These are phyloP conservation scores for Fraxinus sp. DNA, from an alignment of 305 asterid species.

Conservation along the genomic window DNA sequence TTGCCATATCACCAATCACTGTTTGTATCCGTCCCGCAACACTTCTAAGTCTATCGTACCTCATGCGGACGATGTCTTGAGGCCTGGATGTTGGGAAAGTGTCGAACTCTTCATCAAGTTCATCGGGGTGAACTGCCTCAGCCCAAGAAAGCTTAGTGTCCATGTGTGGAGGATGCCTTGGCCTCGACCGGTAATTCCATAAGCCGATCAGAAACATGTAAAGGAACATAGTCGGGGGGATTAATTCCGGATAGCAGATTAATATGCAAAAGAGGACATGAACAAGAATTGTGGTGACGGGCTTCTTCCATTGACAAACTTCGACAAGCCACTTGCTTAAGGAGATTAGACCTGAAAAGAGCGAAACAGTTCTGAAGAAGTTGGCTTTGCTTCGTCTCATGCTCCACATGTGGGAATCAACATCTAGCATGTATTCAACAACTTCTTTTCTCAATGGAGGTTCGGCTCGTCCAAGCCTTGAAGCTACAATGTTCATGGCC, in stretches of 20 bases:
- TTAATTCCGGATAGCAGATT: slow-evolving; percentile 48
- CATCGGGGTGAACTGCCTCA: slow-evolving; percentile 44
- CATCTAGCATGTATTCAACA: slow-evolving; percentile 62
- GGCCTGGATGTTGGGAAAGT: slow-evolving; percentile 46
- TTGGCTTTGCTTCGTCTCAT: slow-evolving; percentile 69
- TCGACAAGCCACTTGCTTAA: slow-evolving; percentile 47
- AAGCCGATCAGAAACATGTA: slow-evolving; percentile 49
- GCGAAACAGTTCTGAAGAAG: slow-evolving; percentile 46
- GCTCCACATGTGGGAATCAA: slow-evolving; percentile 68
- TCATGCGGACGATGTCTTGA: slow-evolving; percentile 35
- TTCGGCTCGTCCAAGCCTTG: slow-evolving; percentile 55
- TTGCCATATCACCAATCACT: slow-evolving; percentile 36
- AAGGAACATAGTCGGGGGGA: slow-evolving; percentile 48
- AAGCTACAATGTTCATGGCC: slow-evolving; percentile 56
- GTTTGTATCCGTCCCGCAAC: slow-evolving; percentile 38
- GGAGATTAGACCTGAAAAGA: slow-evolving; percentile 43
- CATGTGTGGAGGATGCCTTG: slow-evolving; percentile 60
- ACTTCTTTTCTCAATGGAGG: slow-evolving; percentile 59
- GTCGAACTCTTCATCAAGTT: slow-evolving; percentile 62
- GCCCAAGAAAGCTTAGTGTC: slow-evolving; percentile 59
- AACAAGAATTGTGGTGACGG: slow-evolving; percentile 42
- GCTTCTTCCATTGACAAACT: slow-evolving; percentile 55
- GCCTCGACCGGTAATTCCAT: slow-evolving; percentile 44
- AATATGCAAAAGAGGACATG: slow-evolving; percentile 49
- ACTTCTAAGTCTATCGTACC: slow-evolving; percentile 38